Percentiles rank a stretch among this genome's conserved stretches.
Conservation (phyloP, 805 yeast genomes). For the Candida ipomoeae region DNA sequence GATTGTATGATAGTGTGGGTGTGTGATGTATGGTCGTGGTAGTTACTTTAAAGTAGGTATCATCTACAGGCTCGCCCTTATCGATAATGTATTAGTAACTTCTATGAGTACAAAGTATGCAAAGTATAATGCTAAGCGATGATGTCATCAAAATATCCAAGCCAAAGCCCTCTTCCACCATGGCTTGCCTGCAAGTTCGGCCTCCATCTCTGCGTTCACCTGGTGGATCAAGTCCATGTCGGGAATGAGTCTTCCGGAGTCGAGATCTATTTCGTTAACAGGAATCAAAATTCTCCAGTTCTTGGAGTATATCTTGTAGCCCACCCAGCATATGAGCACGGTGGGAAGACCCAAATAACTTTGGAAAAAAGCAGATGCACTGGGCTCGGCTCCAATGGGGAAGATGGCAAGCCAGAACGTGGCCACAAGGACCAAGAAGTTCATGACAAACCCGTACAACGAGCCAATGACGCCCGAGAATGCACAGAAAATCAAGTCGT, state of each 20-base stretch:
- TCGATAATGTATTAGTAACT: neutral
- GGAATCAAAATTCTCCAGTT: conserved; percentile 19
- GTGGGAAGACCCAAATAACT: conserved; percentile 26
- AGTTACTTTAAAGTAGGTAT: too few species aligned
- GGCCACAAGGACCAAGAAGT: conserved; percentile 22
- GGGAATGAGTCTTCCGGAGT: conserved; percentile 22
- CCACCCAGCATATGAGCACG: conserved; percentile 21
- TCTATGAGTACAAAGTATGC: neutral
- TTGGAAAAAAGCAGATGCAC: conserved; percentile 23
- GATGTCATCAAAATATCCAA: conserved; percentile 3
- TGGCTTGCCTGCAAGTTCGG: conserved; percentile 8
- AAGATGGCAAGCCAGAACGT: conserved; percentile 27
- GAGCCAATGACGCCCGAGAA: conserved; percentile 40
- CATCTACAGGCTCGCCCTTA: too few species aligned
- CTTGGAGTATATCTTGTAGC: conserved; percentile 22
- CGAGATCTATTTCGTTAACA: conserved; percentile 23
- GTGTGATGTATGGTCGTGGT: neutral
- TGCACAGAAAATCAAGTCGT: conserved; percentile 52
- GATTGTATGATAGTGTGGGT: too few species aligned
- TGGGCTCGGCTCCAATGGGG: conserved; percentile 23
- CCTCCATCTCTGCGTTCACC: conserved; percentile 16
- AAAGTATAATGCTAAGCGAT: neutral
- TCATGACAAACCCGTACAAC: conserved; percentile 21
- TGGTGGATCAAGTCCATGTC: conserved; percentile 26
- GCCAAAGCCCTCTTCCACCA: conserved; percentile 13